Evolutionary conservation across 2,329 filamentous ascomycete species (phyloP).

Genomic region (Trichoderma semiorbis): DNA sequence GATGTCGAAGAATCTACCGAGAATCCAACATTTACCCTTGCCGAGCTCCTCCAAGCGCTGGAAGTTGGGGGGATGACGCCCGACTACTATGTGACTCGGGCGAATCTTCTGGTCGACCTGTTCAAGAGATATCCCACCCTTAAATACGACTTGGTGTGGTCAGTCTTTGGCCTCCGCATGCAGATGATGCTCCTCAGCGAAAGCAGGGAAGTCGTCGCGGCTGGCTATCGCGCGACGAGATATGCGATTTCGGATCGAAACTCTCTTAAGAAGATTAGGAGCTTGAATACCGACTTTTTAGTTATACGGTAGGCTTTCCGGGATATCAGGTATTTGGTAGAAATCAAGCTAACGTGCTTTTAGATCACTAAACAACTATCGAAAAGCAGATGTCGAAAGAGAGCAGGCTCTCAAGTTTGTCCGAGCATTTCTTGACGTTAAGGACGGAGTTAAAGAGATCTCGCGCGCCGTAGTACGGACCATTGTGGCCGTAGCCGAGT

Average conservation of each 20-base stretch:
- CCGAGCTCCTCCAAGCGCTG: conserved; percentile 85
- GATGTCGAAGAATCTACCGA: conserved; percentile 69
- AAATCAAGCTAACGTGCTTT: not conserved
- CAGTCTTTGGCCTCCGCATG: conserved; percentile 87
- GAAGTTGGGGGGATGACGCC: conserved; percentile 84
- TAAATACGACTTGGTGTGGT: conserved; percentile 96
- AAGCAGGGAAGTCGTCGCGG: conserved; percentile 90
- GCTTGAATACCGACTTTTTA: conserved; percentile 85
- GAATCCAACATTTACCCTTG: conserved; percentile 85
- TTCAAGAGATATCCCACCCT: conserved; percentile 89
- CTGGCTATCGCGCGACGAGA: conserved; percentile 87
- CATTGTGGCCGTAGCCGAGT: conserved; percentile 85
- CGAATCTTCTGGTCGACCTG: conserved; percentile 91
- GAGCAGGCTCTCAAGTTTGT: conserved; percentile 98
- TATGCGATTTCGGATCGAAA: conserved; percentile 91
- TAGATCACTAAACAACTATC: conserved; percentile 86
- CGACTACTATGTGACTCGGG: conserved; percentile 92
- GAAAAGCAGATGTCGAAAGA: conserved; percentile 93
- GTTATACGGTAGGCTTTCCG: conserved; percentile 56
- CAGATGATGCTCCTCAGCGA: conserved; percentile 96
- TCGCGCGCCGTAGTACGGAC: conserved; percentile 84
- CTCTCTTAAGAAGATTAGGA: conserved; percentile 83
- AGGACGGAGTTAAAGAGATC: conserved; percentile 83
- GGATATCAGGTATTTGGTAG: not conserved
- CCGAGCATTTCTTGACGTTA: conserved; percentile 90